Percentiles rank a stretch among this genome's conserved stretches.
Evolutionary conservation across 148 eudicot genomes (phyloP).

Genomic region (Simmondsia chinensis): DNA sequence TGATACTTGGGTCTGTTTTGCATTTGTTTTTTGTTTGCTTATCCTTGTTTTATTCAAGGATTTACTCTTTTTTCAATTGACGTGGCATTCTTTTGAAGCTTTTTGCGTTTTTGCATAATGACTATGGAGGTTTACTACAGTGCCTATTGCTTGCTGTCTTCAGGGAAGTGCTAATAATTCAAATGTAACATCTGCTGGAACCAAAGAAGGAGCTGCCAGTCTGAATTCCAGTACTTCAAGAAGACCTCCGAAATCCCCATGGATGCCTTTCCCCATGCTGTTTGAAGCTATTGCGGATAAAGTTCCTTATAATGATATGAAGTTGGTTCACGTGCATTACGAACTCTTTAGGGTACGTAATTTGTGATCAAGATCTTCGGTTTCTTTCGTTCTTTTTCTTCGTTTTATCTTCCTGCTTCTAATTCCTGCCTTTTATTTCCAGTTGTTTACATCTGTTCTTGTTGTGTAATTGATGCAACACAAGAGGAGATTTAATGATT

Average conservation of each 20-base stretch:
- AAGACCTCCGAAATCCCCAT: constrained; percentile 66
- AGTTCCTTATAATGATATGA: constrained; percentile 43
- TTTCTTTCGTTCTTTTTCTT: neutral
- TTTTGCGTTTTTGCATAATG: neutral
- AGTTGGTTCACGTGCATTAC: constrained; percentile 34
- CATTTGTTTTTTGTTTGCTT: neutral
- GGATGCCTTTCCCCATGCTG: constrained; percentile 74
- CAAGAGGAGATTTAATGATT: too few relatives aligned
- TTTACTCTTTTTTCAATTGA: neutral
- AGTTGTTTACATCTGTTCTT: neutral
- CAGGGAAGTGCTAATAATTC: constrained; percentile 24
- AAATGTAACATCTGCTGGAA: constrained; percentile 20
- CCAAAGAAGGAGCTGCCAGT: constrained; percentile 27
- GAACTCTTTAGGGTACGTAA: constrained; percentile 45
- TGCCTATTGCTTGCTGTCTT: neutral
- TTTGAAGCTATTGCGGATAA: constrained; percentile 50
- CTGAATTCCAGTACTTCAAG: constrained; percentile 22
- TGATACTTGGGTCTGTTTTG: neutral
- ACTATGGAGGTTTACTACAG: neutral
- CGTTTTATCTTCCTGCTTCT: neutral
- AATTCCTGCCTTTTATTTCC: neutral
- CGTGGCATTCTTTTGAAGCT: neutral
- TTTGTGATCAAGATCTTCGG: too few relatives aligned
- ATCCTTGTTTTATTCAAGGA: neutral
- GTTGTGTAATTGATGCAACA: too few relatives aligned